Conservation (phyloP, 2,329 filamentous ascomycete species). For the Fusarium sp. region DNA sequence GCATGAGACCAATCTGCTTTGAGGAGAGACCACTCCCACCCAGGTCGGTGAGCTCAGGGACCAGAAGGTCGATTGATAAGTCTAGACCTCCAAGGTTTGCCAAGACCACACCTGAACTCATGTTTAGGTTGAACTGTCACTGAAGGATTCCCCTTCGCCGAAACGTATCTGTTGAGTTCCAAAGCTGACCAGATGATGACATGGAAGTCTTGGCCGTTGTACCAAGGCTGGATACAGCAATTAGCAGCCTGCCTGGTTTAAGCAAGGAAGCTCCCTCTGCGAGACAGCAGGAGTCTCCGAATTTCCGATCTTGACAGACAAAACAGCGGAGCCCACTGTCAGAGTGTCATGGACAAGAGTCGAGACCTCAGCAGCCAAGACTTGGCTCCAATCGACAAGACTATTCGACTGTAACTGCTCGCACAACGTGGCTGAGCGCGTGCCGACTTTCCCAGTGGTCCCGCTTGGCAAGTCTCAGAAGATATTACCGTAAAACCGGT, state of each 20-base stretch:
- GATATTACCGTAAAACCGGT: neutral
- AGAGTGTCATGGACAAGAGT: conserved; percentile 38
- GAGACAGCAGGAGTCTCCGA: conserved; percentile 12
- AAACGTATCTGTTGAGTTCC: conserved; percentile 19
- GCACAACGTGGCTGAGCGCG: conserved; percentile 37
- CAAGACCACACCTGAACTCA: conserved; percentile 28
- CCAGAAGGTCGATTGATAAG: conserved; percentile 18
- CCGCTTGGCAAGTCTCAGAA: conserved; percentile 37
- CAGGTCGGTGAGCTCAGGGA: conserved; percentile 37
- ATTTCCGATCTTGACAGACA: conserved; percentile 4
- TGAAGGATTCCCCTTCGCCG: conserved; percentile 36
- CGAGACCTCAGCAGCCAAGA: conserved; percentile 48
- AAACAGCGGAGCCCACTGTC: conserved; percentile 37
- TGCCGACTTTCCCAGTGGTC: conserved; percentile 44
- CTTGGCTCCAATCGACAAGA: conserved; percentile 46
- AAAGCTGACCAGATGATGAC: conserved; percentile 18
- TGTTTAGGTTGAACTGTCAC: conserved; percentile 31
- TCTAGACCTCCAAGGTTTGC: conserved; percentile 32
- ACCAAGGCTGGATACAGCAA: conserved; percentile 3
- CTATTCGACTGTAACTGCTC: conserved; percentile 22
- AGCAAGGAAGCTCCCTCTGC: neutral
- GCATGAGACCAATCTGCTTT: conserved; percentile 39
- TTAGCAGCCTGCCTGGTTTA: neutral
- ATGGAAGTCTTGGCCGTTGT: conserved; percentile 25
- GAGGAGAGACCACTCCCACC: conserved; percentile 27